Evolutionary conservation across 768 basidiomycete genomes (phyloP).

Genomic region (Kwoniella sp.): DNA sequence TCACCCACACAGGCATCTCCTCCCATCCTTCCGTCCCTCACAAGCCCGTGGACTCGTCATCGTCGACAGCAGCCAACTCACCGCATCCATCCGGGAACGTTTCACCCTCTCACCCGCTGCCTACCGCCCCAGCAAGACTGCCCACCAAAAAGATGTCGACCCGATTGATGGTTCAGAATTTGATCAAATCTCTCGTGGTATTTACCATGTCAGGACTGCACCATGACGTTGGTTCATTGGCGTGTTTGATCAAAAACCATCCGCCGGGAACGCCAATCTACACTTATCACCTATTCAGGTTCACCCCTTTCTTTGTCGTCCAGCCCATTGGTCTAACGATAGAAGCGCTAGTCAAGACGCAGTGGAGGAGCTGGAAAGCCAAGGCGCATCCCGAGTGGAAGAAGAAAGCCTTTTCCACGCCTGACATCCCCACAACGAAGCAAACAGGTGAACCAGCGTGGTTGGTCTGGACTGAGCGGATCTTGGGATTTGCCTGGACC

Average conservation of each 20-base stretch:
- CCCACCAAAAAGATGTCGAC: slow-evolving; percentile 7
- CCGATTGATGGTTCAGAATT: slow-evolving; percentile 27
- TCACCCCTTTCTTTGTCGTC: slow-evolving; percentile 42
- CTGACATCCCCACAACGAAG: not conserved
- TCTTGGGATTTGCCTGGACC: slow-evolving; percentile 41
- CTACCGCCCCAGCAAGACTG: slow-evolving; percentile 15
- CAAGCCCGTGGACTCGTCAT: not conserved
- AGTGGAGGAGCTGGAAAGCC: slow-evolving; percentile 24
- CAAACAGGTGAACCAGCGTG: slow-evolving; percentile 22
- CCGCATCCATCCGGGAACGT: slow-evolving; percentile 20
- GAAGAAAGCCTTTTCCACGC: not conserved
- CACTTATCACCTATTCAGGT: slow-evolving; percentile 13
- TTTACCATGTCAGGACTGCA: slow-evolving; percentile 39
- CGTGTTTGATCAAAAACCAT: slow-evolving; percentile 13
- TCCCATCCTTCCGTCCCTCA: slow-evolving; percentile 22
- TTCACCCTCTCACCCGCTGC: slow-evolving; percentile 35
- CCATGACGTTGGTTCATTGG: slow-evolving; percentile 38
- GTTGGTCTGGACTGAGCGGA: slow-evolving; percentile 32
- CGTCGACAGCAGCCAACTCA: not conserved
- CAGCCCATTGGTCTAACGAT: slow-evolving; percentile 43
- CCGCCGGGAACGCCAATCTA: slow-evolving; percentile 2
- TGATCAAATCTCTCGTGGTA: slow-evolving; percentile 46
- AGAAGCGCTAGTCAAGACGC: slow-evolving; percentile 40
- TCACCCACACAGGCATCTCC: slow-evolving; percentile 38
- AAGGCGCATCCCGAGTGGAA: slow-evolving; percentile 7